Percentiles rank a stretch among this genome's conserved stretches.
These are phyloP conservation scores for Dothiorella sarmentorum DNA, from an alignment of 2,329 filamentous ascomycete species.

Conservation along the genomic window DNA sequence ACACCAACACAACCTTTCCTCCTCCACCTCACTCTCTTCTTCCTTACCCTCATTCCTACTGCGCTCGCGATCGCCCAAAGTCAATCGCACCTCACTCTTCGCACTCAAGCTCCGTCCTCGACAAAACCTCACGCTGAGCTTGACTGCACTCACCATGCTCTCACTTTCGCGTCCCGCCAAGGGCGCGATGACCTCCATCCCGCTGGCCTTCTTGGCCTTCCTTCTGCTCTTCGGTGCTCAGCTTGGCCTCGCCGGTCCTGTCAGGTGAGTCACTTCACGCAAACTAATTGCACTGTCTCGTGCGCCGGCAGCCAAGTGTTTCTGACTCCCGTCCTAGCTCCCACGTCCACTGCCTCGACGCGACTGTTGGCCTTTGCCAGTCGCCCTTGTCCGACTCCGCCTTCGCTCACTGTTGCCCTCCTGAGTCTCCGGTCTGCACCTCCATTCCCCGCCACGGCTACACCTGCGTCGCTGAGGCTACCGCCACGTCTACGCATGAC, in stretches of 20 bases:
- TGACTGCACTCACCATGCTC: background rate
- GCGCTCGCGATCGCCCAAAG: no score
- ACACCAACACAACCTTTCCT: background rate
- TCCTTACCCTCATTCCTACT: background rate
- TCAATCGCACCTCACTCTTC: background rate
- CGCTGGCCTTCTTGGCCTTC: background rate
- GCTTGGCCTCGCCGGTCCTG: background rate
- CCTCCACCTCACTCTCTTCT: background rate
- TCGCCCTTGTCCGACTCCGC: background rate
- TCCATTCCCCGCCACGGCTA: background rate
- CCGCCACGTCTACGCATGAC: no score
- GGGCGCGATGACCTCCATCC: background rate
- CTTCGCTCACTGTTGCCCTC: background rate
- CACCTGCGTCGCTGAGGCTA: no score
- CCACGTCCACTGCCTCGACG: background rate
- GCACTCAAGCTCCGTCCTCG: background rate
- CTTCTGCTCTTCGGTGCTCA: background rate
- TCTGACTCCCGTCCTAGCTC: background rate
- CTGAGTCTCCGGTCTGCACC: background rate
- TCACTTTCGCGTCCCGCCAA: background rate
- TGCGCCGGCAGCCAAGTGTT: no score
- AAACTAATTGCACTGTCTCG: no score
- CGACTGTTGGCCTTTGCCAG: background rate
- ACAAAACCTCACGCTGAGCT: background rate
- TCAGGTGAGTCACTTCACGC: background rate